Base-by-base conservation (phyloP, 768 basidiomycete genomes). In the Mycena haematopus region DNA sequence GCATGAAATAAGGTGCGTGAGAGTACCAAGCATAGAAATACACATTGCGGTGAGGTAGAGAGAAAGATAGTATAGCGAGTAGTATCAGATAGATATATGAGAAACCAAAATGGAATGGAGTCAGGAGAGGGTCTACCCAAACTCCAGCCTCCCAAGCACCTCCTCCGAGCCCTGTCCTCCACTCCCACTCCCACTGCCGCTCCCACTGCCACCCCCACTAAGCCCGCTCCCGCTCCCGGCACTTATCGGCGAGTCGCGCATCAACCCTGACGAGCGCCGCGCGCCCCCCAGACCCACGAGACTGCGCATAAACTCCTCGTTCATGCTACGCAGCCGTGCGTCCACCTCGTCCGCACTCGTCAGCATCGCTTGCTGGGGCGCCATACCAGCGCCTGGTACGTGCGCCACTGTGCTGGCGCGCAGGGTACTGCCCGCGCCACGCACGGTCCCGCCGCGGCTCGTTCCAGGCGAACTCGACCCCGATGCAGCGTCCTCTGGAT, bases 331-430 rank as follows among this genome's bases (percentile, higher is more conserved):
- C 56, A 92, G 71, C 63, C 83, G 77, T 72, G 86, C 86, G 55
- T 90, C 88, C 3, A 92, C 85, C 58, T 87, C 90, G 5, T 80
- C 79, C 65, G 83, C 85, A 31, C 79, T 85, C n/a, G 88, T 88
- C 33, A 90, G 75, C 81, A 90, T 83, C 19, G 85, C 80, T 10
- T 82, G 84, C 38, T 1, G 8, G 33, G 22, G 73, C 5, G 74
- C 72, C 10, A 15, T n/a, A 7, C 25, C 11, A 6, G 36, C 2
- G 60, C 40, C 57, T n/a, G n/a, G n/a, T n/a, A 40, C 51, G 54
- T 4, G 62, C 7, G 69, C 60, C 19, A 54, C 55, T 40, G 47
- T 53, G 40, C 54, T 11, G 4, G 27, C 49, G 52, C 29, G 15
- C 2, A 27, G 27, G 7, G 29, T 49, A 36, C 65, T 66, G 44